Base-by-base conservation (phyloP, 2,329 filamentous ascomycete species). In the Paecilomyces variotii region DNA sequence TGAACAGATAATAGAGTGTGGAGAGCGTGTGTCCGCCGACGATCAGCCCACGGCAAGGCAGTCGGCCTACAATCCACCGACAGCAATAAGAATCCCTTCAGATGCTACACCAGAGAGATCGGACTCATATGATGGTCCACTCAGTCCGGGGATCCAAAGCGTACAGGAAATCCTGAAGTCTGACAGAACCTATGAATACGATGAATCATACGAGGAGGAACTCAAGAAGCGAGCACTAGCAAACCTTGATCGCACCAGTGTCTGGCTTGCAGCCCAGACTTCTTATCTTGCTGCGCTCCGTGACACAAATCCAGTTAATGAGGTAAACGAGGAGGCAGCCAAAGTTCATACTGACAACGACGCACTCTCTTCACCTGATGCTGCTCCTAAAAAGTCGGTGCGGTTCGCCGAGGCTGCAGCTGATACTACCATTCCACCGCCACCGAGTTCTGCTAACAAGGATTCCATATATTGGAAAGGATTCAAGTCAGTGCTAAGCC, bases 391-490 rank as follows among this genome's bases (percentile, higher is more conserved):
- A 53, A 72, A 68, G 54, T 67, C 68, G 10, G 69, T 72, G 24
- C 67, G 68, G 10, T 70, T 73, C 53, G 64, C 66, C 2, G 71
- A 75, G 34, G 63, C 64, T 4, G 62, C 74, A 19, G 67, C 73
- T 2, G 68, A 74, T 77, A 57, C 75, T 74, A 49, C 74, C 72
- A 65, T 76, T 70, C 60, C 70, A 51, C 58, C 59, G 14, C 75
- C 78, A 39, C 67, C 68, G 32, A 59, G 62, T 32, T 62, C 66
- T 76, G 81, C 57, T 77, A 81, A 74, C 74, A 86, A 83, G 68
- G 89, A 94, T 68, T 87, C 88, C 2, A 89, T 92, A 4, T 97
- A 96, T 74, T 93, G 91, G 76, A 87, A 89, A 61, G 91, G 91
- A 9, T 97, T 96, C 72, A 86, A 91, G 65, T 86, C 88, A 68